A percentile compares a stretch with the other conserved stretches of the same genome.
Evolutionary conservation across 1,284 basidiomycete genomes (phyloP).

Genomic region (Ustilago cynodontis): DNA sequence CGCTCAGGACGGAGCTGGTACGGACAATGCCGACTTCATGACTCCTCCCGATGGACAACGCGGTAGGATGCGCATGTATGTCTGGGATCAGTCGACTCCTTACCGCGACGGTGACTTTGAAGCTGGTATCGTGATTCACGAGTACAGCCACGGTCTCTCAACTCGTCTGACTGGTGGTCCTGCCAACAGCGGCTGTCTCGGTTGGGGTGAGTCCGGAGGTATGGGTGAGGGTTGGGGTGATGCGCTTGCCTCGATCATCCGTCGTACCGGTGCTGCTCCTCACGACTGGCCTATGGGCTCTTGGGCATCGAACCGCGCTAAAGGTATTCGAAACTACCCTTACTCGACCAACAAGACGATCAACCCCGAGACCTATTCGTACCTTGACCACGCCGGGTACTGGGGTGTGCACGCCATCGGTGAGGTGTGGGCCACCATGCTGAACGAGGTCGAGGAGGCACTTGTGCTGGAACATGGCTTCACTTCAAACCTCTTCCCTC

Average conservation of each 20-base stretch:
- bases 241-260: constrained; percentile 73
- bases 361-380: constrained; percentile 94
- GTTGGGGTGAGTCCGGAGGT: constrained; percentile 94
- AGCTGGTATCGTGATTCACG: constrained; percentile 69
- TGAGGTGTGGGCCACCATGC: constrained; percentile 95
- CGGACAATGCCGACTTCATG: constrained; percentile 73
- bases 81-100: constrained; percentile 78
- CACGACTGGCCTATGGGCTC: constrained; percentile 80
- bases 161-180: constrained; percentile 95
- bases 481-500: constrained; percentile 55
- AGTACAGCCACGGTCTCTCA: constrained; percentile 83
- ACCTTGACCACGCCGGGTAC: constrained; percentile 87
- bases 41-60: constrained; percentile 75
- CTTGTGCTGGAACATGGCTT: constrained; percentile 60
- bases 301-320: constrained; percentile 85
- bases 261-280: constrained; percentile 76
- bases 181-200: constrained; percentile 84
- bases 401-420: constrained; percentile 80
- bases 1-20: constrained; percentile 92
- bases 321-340: constrained; percentile 86
- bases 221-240: constrained; percentile 90
- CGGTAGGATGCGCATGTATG: constrained; percentile 94
- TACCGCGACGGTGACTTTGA: constrained; percentile 95
- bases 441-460: constrained; percentile 75
- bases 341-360: constrained; percentile 75